These are phyloP conservation scores for Tilletiopsis washingtonensis DNA, from an alignment of 1,284 basidiomycete genomes.

Conservation along the genomic window DNA sequence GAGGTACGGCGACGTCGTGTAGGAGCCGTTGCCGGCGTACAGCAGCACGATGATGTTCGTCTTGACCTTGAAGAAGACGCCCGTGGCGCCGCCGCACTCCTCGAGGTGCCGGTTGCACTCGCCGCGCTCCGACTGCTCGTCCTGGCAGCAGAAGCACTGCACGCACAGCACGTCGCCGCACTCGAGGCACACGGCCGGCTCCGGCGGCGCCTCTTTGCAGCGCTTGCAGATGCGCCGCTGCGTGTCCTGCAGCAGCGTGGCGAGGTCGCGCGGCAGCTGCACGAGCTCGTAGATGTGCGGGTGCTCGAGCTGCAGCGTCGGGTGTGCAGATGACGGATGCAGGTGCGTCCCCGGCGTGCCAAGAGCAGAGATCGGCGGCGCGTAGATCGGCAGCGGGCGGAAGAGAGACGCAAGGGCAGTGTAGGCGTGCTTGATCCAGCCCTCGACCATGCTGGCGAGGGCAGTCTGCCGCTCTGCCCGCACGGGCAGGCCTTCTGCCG, in stretches of 20 bases:
- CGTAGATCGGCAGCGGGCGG: slow-evolving; percentile 40
- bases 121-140: slow-evolving; percentile 53
- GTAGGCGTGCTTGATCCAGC: slow-evolving; percentile 47
- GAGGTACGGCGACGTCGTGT: slow-evolving; percentile 80
- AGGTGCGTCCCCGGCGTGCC: slow-evolving; percentile 10
- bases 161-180: slow-evolving; percentile 84
- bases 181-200: slow-evolving; percentile 83
- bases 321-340: slow-evolving; percentile 20
- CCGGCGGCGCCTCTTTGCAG: slow-evolving; percentile 71
- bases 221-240: slow-evolving; percentile 63
- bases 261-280: slow-evolving; percentile 70
- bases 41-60: slow-evolving; percentile 87
- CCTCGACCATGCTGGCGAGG: slow-evolving; percentile 41
- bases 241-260: slow-evolving; percentile 69
- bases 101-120: slow-evolving; percentile 94
- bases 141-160: slow-evolving; percentile 84
- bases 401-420: slow-evolving; percentile 41
- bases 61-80: slow-evolving; percentile 85
- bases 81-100: slow-evolving; percentile 84
- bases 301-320: slow-evolving; percentile 61
- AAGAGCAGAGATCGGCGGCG: slow-evolving; percentile 13
- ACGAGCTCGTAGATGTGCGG: slow-evolving; percentile 78
- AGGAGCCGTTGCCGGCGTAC: slow-evolving; percentile 79
- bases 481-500: slow-evolving; percentile 31
- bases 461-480: slow-evolving; percentile 37